Evolutionary conservation across 305 asterid genomes (phyloP).

Genomic region (Rubia tinctorum): DNA sequence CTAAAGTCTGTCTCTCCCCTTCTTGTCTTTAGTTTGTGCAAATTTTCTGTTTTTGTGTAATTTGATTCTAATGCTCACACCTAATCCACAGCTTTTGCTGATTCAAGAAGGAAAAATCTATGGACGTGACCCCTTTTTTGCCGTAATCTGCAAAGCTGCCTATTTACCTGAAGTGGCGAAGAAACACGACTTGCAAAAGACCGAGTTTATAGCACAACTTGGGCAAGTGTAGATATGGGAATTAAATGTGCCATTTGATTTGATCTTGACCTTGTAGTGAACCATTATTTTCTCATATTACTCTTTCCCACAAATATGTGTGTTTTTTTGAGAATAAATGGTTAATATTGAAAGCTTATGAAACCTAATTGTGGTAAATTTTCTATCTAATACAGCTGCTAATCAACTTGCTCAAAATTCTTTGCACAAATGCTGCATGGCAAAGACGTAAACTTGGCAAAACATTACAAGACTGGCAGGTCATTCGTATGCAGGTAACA

Average conservation of each 20-base stretch:
- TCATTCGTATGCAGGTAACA: conserved; percentile 82
- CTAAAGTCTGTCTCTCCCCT: background rate
- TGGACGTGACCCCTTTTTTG: conserved; percentile 80
- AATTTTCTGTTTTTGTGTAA: conserved; percentile 21
- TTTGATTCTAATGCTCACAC: conserved; percentile 36
- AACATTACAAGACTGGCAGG: conserved; percentile 97
- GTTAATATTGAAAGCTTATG: background rate
- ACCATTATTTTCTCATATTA: background rate
- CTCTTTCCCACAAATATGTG: background rate
- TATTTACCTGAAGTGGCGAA: conserved; percentile 68
- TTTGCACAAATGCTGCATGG: conserved; percentile 95
- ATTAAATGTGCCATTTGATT: background rate
- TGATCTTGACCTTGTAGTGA: background rate
- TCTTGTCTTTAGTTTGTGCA: conserved; percentile 1
- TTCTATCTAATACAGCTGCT: conserved; percentile 55
- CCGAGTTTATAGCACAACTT: conserved; percentile 64
- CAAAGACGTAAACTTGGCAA: conserved; percentile 99
- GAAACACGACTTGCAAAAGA: conserved; percentile 67
- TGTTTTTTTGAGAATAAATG: background rate
- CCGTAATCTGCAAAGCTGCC: conserved; percentile 88
- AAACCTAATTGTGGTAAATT: conserved; percentile 18
- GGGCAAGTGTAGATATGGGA: conserved; percentile 65
- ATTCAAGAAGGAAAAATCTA: conserved; percentile 96
- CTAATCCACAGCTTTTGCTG: conserved; percentile 79
- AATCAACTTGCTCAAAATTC: conserved; percentile 66